Evolutionary conservation across 441 rosid genomes (phyloP), one percentile per base, ranked within the genome.

Genomic region (Eruca vesicaria): DNA sequence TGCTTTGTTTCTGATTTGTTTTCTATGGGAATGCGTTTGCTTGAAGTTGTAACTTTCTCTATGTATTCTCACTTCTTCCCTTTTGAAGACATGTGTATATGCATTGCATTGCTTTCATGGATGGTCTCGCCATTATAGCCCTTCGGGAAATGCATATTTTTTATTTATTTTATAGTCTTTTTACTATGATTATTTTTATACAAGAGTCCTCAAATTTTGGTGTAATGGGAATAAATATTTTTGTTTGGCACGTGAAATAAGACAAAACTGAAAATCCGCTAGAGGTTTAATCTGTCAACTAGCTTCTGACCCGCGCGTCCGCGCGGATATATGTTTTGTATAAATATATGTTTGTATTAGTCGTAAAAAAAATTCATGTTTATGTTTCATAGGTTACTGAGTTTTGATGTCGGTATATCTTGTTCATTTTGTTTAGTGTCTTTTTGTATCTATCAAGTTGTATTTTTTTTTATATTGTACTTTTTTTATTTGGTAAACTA

Each of bases 11-110:
- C 4, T 50, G 59, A 56, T 14, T 3, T 19, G 7, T 58, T 66
- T 7, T 74, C 5, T 68, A 6, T 61, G 15, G 58, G 79, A 68
- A 62, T 68, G 73, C 10, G 65, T 68, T 19, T 38, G 48, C 74
- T 68, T 75, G 63, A 75, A 62, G 65, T 12, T 18, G 66, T 52
- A 62, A 19, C 52, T 31, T 38, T 68, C 66, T 76, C 3, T 33
- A 9, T 2, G 16, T 26, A 11, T 20, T 32, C 32, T 35, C 62
- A 19, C 78, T 35, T 75, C 59, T 69, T 43, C 9, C 70, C 33
- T 76, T 29, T 20, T 38, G n/a, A 76, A 76, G 70, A 76, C 79
- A 76, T 63, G 75, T 63, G 79, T 68, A 60, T 55, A 60, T 75
- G 4, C 63, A 16, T 16, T 75, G 74, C 64, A 28, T 68, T 61